A percentile compares a stretch with the other conserved stretches of the same genome.
phyloP scores from a whole-genome alignment of 2,329 filamentous ascomycete species.

The Anthostomella pinea region DNA sequence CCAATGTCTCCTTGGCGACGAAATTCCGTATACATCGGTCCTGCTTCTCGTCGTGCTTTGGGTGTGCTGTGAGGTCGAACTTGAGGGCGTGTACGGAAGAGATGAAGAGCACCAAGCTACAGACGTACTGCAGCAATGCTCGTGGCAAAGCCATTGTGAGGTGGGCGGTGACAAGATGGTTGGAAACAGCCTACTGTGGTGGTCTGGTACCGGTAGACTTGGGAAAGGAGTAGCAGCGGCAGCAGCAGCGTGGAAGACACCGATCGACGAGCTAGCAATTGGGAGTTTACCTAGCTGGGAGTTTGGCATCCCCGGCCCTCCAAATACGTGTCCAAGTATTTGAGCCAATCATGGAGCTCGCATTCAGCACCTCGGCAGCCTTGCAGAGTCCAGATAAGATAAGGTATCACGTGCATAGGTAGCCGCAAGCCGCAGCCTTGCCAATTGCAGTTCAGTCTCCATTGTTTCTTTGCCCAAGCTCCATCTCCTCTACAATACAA shows the following conservation, averaged over 20 bases:
- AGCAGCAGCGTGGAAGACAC: too few species aligned
- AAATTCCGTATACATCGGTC: conserved; percentile 97
- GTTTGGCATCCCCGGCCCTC: too few species aligned
- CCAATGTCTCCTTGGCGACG: conserved; percentile 84
- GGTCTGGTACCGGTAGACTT: too few species aligned
- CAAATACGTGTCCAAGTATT: conserved; percentile 23
- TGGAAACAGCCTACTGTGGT: too few species aligned
- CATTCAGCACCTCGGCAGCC: conserved; percentile 6
- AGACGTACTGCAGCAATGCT: conserved; percentile 56
- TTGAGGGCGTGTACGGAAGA: conserved; percentile 69
- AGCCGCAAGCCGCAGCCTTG: conserved; percentile 5
- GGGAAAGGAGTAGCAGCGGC: conserved; percentile 2
- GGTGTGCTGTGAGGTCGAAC: conserved; percentile 80
- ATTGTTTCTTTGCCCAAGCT: conserved; percentile 1
- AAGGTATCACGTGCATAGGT: conserved; percentile 13
- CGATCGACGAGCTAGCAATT: too few species aligned
- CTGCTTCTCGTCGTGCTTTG: conserved; percentile 55
- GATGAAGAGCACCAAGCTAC: conserved; percentile 55
- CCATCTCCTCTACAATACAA: background rate
- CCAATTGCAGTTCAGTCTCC: conserved; percentile 1
- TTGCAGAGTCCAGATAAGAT: too few species aligned
- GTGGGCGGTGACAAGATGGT: background rate
- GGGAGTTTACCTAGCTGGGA: too few species aligned
- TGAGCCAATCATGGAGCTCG: conserved; percentile 9
- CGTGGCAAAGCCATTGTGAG: conserved; percentile 46